Evolutionary conservation across 73 alveolate genomes (phyloP).

Genomic region (Stentor coeruleus): DNA sequence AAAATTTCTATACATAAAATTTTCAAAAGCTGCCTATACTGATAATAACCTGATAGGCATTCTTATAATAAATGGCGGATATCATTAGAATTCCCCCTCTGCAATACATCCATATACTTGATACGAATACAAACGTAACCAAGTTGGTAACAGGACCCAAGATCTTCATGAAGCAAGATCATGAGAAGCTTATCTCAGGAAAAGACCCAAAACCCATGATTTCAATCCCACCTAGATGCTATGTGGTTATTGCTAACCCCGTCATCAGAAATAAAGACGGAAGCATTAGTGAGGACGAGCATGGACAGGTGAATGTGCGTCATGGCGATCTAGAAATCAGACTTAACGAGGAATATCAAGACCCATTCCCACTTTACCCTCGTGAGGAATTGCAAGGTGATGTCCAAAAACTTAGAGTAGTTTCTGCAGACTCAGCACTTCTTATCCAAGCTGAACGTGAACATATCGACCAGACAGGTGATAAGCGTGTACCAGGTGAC

Average conservation of each 20-base stretch:
- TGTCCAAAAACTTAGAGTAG: conserved; percentile 49
- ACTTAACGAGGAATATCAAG: conserved; percentile 51
- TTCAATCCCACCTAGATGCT: conserved; percentile 51
- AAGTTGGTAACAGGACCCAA: conserved; percentile 40
- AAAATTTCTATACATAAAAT: too few species aligned
- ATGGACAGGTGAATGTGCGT: conserved; percentile 65
- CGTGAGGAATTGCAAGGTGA: conserved; percentile 50
- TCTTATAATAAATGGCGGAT: conserved; percentile 23
- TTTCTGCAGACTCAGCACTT: conserved; percentile 59
- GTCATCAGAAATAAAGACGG: conserved; percentile 59
- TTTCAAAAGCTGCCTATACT: too few species aligned
- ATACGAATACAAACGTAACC: conserved; percentile 65
- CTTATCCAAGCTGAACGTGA: conserved; percentile 67
- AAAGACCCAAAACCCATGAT: conserved; percentile 53
- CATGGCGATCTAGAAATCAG: conserved; percentile 81
- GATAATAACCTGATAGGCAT: background rate
- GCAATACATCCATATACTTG: conserved; percentile 77
- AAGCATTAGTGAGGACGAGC: conserved; percentile 47
- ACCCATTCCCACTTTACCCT: conserved; percentile 83
- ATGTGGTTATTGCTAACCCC: conserved; percentile 66
- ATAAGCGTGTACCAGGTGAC: conserved; percentile 72
- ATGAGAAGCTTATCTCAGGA: conserved; percentile 59
- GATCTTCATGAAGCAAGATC: conserved; percentile 42
- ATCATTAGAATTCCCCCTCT: conserved; percentile 60
- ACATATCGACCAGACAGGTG: conserved; percentile 55